Percentiles rank a stretch among this genome's conserved stretches.
Conservation (phyloP, 2,329 filamentous ascomycete species). For the Fusarium euwallaceae region DNA sequence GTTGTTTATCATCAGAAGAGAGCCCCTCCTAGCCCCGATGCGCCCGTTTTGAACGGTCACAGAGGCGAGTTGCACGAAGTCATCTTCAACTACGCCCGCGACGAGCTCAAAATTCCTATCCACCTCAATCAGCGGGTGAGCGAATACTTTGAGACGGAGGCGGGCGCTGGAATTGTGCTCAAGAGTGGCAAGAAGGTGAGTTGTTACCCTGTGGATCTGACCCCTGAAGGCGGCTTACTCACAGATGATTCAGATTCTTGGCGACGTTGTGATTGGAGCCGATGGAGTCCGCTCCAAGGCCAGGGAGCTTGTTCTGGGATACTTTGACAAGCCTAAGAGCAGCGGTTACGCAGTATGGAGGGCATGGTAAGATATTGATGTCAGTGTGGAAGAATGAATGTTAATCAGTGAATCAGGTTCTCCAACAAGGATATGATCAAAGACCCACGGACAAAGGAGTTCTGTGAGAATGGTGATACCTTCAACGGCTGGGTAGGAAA, state of each 20-base stretch:
- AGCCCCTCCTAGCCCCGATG: conserved; percentile 26
- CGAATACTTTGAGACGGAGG: conserved; percentile 22
- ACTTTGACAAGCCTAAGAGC: conserved; percentile 31
- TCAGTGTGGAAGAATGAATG: neutral
- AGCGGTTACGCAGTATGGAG: conserved; percentile 51
- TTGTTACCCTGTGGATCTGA: rapidly evolving
- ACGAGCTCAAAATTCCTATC: conserved; percentile 30
- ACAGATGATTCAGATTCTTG: conserved; percentile 9
- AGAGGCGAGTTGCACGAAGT: conserved; percentile 33
- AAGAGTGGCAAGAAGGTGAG: conserved; percentile 24
- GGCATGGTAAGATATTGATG: conserved; percentile 60
- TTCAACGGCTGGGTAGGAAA: conserved; percentile 66
- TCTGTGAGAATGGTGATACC: conserved; percentile 68
- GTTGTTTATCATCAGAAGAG: conserved; percentile 69
- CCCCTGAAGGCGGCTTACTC: neutral
- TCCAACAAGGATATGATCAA: conserved; percentile 63
- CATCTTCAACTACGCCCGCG: conserved; percentile 32
- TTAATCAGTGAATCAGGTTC: conserved; percentile 20
- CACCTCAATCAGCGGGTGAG: conserved; percentile 27
- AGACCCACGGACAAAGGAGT: conserved; percentile 65
- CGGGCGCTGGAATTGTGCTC: conserved; percentile 19
- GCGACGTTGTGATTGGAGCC: conserved; percentile 37
- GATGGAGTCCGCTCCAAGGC: conserved; percentile 38
- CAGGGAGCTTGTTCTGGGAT: conserved; percentile 35
- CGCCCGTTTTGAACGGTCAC: conserved; percentile 35